Base-by-base conservation (phyloP, 192 early-diverging fungal genomes). In the Coemansia sp. region DNA sequence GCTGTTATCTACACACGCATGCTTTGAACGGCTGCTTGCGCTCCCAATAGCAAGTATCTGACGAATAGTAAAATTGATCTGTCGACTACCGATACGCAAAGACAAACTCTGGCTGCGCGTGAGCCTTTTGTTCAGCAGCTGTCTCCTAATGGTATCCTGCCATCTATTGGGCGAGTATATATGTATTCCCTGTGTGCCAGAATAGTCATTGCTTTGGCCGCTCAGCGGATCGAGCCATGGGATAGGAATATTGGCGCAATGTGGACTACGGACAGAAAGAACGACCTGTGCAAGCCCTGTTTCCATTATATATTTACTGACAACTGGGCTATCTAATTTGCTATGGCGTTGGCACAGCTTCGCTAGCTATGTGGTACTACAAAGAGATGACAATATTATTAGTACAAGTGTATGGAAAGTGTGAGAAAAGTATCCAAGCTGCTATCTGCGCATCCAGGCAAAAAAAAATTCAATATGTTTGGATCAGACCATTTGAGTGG, bases 31-130 rank as follows among this genome's bases (percentile, higher is more conserved):
- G 5, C 23, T 30, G 52, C 29, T 30, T 26, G 29, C 13, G 3
- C 12, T 21, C 1, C 16, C n/a, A 57, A n/a, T 31, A 34, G 31
- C n/a, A n/a, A 57, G 34, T 7, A 35, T 5, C 29, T 45, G 21
- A n/a, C 23, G 53, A 52, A 63, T 35, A 21, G 37, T 53, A 31
- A 65, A 52, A 23, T 18, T 7, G 15, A 61, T 34, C 53, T 34
- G 21, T 29, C 39, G 58, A 63, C 69, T 71, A 43, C 69, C 69
- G 16, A 71, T 45, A 18, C 18, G 8, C 46, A 67, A 15, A 12
- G 37, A 9, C 16, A 59, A 2, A 16, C 5, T 26, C 45, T 58
- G 57, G 15, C 58, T 48, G n/a, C 35, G 34, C 25, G 23, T 21
- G 12, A 67, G 15, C 3, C 21, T 23, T 16, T 39, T 35, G 1